These are phyloP conservation scores for Sporothrix brunneoviolacea DNA, from an alignment of 2,329 filamentous ascomycete genomes.

Conservation along the genomic window DNA sequence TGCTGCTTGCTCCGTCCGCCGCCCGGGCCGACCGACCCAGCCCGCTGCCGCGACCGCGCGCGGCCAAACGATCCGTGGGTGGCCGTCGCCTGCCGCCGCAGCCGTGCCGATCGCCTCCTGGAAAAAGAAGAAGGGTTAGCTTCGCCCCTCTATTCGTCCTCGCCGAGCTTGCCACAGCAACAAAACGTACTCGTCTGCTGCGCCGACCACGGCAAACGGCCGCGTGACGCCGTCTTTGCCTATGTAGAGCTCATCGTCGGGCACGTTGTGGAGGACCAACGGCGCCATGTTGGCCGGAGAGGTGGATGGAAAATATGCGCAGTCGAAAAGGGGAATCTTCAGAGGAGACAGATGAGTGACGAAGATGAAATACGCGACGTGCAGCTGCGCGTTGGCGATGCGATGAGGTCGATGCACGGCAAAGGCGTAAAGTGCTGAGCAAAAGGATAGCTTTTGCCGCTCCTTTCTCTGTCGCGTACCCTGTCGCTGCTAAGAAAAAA, in stretches of 20 bases:
- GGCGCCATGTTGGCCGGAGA: constrained; percentile 44
- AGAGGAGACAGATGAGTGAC: neutral
- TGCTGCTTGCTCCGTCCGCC: constrained; percentile 7
- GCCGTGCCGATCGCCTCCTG: constrained; percentile 46
- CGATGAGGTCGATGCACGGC: neutral
- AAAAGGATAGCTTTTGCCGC: neutral
- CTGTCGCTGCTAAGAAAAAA: neutral
- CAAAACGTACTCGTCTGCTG: constrained; percentile 16
- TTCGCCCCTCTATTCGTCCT: neutral
- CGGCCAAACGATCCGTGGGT: constrained; percentile 56
- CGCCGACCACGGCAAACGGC: constrained; percentile 55
- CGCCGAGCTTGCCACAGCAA: neutral
- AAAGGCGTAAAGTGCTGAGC: neutral
- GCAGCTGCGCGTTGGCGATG: neutral
- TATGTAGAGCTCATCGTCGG: constrained; percentile 60
- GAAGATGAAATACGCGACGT: no score
- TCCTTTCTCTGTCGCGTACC: neutral
- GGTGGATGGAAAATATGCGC: neutral
- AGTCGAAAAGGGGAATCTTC: neutral
- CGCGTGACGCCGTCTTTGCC: constrained; percentile 59
- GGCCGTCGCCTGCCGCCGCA: constrained; percentile 42
- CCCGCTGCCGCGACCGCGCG: constrained; percentile 46
- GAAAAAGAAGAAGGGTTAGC: constrained; percentile 24
- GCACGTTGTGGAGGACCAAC: constrained; percentile 61
- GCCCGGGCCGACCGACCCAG: constrained; percentile 12